These are phyloP conservation scores for Pichia sp. DNA, from an alignment of 1,139 yeast genomes.

Conservation along the genomic window DNA sequence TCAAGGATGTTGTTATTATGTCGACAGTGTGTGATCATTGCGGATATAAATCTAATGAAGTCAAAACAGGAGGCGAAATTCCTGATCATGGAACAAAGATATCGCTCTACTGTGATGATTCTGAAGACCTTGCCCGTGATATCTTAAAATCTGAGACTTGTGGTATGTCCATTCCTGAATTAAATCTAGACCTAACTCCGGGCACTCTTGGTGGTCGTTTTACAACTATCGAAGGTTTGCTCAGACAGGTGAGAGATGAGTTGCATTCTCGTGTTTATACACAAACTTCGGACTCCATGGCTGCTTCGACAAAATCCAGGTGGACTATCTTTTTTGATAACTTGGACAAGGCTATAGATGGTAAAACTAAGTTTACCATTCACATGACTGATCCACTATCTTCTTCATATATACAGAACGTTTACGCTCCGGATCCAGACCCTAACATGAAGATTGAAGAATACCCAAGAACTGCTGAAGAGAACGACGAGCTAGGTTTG, in stretches of 20 bases:
- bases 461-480: slow-evolving; percentile 78
- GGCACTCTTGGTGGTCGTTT: slow-evolving; percentile 98
- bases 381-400: slow-evolving; percentile 93
- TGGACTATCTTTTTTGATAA: slow-evolving; percentile 79
- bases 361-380: slow-evolving; percentile 78
- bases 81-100: slow-evolving; percentile 81
- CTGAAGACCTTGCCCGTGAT: slow-evolving; percentile 93
- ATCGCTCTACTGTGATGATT: slow-evolving; percentile 73
- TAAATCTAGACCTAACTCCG: slow-evolving; percentile 84
- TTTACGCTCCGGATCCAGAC: slow-evolving; percentile 95
- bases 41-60: slow-evolving; percentile 96
- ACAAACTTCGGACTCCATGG: slow-evolving; percentile 91
- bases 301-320: slow-evolving; percentile 61
- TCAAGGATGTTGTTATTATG: slow-evolving; percentile 96
- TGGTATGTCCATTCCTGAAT: slow-evolving; percentile 79
- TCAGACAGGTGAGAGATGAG: slow-evolving; percentile 86
- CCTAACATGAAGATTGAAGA: slow-evolving; percentile 93
- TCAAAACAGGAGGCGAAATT: slow-evolving; percentile 96
- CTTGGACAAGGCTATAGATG: slow-evolving; percentile 77
- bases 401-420: slow-evolving; percentile 91
- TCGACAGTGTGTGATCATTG: slow-evolving; percentile 89
- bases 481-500: slow-evolving; percentile 89
- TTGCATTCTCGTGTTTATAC: slow-evolving; percentile 80
- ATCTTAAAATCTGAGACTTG: slow-evolving; percentile 93
- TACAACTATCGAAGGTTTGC: slow-evolving; percentile 91